Evolutionary conservation across 495 filamentous ascomycete genomes (phyloP).

Genomic region (Amphirosellinia nigrospora): DNA sequence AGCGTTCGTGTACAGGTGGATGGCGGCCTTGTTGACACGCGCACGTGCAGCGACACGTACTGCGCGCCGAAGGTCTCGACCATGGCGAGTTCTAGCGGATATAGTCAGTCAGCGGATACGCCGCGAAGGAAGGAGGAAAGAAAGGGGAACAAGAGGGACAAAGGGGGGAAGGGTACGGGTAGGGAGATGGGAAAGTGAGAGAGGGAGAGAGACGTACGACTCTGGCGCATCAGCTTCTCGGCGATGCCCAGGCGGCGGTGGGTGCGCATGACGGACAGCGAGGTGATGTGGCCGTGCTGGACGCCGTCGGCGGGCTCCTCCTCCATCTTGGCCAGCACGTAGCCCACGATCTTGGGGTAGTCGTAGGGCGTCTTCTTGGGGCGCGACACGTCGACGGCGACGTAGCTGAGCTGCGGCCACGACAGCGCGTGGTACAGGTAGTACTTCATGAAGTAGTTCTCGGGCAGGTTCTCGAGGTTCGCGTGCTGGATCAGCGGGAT

Average conservation of each 20-base stretch:
- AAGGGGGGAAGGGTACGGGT: no score
- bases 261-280: constrained; percentile 93
- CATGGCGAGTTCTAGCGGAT: constrained; percentile 83
- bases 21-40: constrained; percentile 88
- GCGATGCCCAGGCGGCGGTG: constrained; percentile 89
- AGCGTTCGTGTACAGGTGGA: constrained; percentile 92
- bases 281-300: constrained; percentile 96
- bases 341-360: constrained; percentile 97
- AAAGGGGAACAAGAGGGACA: neutral
- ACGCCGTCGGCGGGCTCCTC: constrained; percentile 92
- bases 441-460: constrained; percentile 99
- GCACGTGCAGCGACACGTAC: constrained; percentile 95
- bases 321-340: constrained; percentile 99
- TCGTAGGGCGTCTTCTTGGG: constrained; percentile 79
- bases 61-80: constrained; percentile 87
- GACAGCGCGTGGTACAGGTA: constrained; percentile 99
- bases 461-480: constrained; percentile 97
- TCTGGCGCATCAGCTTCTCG: constrained; percentile 96
- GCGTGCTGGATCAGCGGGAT: constrained; percentile 96
- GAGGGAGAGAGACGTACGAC: constrained; percentile 67
- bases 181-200: neutral
- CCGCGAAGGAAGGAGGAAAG: neutral
- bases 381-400: constrained; percentile 87
- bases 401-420: constrained; percentile 96
- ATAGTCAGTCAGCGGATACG: constrained; percentile 22